Evolutionary conservation across 2,329 filamentous ascomycete species (phyloP).

Genomic region (Teratosphaeria gauchensis): DNA sequence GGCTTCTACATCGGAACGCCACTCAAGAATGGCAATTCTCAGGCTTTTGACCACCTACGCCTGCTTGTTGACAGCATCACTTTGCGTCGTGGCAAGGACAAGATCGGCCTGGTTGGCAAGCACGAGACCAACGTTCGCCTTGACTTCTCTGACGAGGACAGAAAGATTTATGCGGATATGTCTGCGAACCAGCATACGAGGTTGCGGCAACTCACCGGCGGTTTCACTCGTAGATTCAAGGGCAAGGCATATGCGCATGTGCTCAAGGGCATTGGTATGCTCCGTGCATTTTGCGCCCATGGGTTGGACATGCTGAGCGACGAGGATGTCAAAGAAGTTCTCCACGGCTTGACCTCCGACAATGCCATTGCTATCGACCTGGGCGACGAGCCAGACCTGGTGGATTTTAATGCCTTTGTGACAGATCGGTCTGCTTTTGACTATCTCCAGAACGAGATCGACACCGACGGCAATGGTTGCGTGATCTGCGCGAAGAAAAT

Average conservation of each 20-base stretch:
- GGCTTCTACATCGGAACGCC: constrained; percentile 69
- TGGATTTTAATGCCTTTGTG: constrained; percentile 50
- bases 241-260: constrained; percentile 92
- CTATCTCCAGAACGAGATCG: constrained; percentile 73
- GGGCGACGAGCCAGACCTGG: constrained; percentile 54
- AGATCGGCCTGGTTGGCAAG: constrained; percentile 69
- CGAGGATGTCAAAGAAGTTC: constrained; percentile 66
- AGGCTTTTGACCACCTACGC: constrained; percentile 74
- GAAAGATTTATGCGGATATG: constrained; percentile 73
- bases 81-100: constrained; percentile 81
- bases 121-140: constrained; percentile 64
- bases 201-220: constrained; percentile 62
- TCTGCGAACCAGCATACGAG: constrained; percentile 70
- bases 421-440: constrained; percentile 69
- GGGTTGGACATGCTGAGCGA: constrained; percentile 83
- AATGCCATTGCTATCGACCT: constrained; percentile 80
- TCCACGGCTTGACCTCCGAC: constrained; percentile 57
- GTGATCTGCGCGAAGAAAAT: constrained; percentile 59
- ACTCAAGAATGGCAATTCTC: constrained; percentile 77
- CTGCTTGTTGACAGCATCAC: constrained; percentile 92
- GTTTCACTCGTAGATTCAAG: constrained; percentile 37
- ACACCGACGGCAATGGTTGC: constrained; percentile 70
- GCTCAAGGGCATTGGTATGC: constrained; percentile 76
- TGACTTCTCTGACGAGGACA: constrained; percentile 66
- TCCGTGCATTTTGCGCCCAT: constrained; percentile 85